phyloP scores from a whole-genome alignment of 805 yeast species.

The Scheffersomyces amazonensis region DNA sequence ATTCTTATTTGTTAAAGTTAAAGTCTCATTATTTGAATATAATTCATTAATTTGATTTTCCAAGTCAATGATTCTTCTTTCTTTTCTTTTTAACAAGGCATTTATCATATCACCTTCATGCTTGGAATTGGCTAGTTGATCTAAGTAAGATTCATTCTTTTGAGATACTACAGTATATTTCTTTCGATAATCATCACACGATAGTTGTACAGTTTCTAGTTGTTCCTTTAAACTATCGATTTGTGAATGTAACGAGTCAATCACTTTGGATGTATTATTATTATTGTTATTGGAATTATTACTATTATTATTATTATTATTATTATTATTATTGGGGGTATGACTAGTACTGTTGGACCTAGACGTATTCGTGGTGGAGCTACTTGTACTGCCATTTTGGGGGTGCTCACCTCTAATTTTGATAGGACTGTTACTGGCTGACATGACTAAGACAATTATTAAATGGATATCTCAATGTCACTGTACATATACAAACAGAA shows the following conservation, averaged over 20 bases:
- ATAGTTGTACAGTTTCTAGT: conserved; percentile 34
- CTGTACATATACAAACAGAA: too few relatives aligned
- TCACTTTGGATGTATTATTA: conserved; percentile 23
- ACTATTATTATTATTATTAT: not conserved
- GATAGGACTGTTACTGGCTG: too few relatives aligned
- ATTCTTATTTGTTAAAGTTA: conserved; percentile 47
- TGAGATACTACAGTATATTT: conserved; percentile 45
- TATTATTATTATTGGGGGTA: not conserved
- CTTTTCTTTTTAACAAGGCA: conserved; percentile 66
- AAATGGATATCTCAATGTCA: too few relatives aligned
- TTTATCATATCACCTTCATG: conserved; percentile 77
- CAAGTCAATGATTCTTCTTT: conserved; percentile 62
- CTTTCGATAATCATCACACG: conserved; percentile 49
- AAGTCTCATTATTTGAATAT: conserved; percentile 45
- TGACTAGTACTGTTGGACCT: too few relatives aligned
- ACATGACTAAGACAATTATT: too few relatives aligned
- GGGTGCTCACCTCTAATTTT: too few relatives aligned
- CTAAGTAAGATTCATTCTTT: conserved; percentile 54
- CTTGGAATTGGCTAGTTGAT: conserved; percentile 65
- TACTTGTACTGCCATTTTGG: too few relatives aligned
- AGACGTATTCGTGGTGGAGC: too few relatives aligned
- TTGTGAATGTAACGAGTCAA: conserved; percentile 52
- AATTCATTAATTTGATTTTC: conserved; percentile 55
- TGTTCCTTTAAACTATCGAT: conserved; percentile 46
- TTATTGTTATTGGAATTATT: not conserved